Evolutionary conservation across 2,329 filamentous ascomycete genomes (phyloP).

Genomic region (Pseudogymnoascus sp.): DNA sequence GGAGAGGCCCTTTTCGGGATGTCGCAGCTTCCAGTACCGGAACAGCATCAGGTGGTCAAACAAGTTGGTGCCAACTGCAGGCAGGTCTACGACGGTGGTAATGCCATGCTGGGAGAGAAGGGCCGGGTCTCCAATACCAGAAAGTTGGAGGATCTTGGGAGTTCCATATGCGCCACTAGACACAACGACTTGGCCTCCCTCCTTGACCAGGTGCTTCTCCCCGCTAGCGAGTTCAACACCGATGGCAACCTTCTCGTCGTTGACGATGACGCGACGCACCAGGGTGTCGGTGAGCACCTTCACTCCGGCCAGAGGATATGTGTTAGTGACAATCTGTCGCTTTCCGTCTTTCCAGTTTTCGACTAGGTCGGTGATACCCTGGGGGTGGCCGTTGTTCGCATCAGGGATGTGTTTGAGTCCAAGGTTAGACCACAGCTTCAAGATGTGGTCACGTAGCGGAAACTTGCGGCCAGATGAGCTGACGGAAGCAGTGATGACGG

Average conservation of each 20-base stretch:
- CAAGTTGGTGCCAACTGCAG: constrained; percentile 14
- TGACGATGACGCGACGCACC: constrained; percentile 21
- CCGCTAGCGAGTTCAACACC: constrained; percentile 11
- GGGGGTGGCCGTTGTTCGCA: constrained; percentile 24
- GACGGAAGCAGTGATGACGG: constrained; percentile 25
- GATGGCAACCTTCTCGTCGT: constrained; percentile 11
- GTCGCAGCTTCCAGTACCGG: constrained; percentile 15
- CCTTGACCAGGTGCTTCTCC: not conserved
- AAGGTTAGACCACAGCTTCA: constrained; percentile 32
- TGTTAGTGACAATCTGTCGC: constrained; percentile 25
- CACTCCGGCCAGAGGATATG: constrained; percentile 23
- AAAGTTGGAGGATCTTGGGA: constrained; percentile 26
- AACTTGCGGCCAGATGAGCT: constrained; percentile 30
- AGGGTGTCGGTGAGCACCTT: constrained; percentile 23
- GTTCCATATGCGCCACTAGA: constrained; percentile 19
- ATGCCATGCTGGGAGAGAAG: constrained; percentile 14
- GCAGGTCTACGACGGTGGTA: constrained; percentile 33
- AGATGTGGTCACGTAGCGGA: constrained; percentile 30
- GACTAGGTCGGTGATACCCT: constrained; percentile 25
- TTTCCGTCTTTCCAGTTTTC: constrained; percentile 27
- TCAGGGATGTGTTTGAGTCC: constrained; percentile 25
- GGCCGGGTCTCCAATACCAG: constrained; percentile 21
- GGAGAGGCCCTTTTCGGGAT: constrained; percentile 10
- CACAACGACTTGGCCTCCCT: constrained; percentile 30
- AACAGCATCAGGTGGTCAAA: constrained; percentile 11